A percentile compares a stretch with the other conserved stretches of the same genome.
These are phyloP conservation scores for Ricinus communis DNA, from an alignment of 345 rosid genomes.

Conservation along the genomic window DNA sequence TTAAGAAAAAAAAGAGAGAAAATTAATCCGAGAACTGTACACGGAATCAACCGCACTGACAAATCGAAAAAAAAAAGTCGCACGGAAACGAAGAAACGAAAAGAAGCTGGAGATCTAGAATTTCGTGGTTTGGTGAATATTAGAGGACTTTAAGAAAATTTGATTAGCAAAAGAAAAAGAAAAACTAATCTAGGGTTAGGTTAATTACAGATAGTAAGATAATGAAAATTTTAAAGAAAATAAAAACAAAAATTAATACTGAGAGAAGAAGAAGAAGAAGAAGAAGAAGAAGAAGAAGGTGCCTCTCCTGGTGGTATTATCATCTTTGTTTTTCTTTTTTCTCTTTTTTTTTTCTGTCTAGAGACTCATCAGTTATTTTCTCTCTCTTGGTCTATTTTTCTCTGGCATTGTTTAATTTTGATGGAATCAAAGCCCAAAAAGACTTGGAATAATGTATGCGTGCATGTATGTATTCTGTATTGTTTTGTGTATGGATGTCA, in stretches of 20 bases:
- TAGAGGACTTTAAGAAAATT: not conserved
- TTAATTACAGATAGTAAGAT: conserved; percentile 17
- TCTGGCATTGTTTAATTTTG: conserved; percentile 8
- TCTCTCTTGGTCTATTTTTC: not conserved
- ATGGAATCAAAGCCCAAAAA: conserved; percentile 19
- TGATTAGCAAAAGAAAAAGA: not conserved
- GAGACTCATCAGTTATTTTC: not conserved
- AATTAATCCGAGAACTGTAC: not conserved
- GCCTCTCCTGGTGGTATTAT: conserved; percentile 4
- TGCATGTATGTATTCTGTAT: not conserved
- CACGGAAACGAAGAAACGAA: not conserved
- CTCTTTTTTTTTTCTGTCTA: not conserved
- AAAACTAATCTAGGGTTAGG: conserved; percentile 15
- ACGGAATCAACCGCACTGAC: conserved; percentile 34
- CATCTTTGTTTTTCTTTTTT: not conserved
- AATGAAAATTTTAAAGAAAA: not conserved
- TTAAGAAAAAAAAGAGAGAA: not conserved
- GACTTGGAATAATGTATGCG: too few species aligned
- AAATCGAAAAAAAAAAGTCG: conserved; percentile 18
- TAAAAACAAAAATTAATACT: not conserved
- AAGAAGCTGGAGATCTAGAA: conserved; percentile 22
- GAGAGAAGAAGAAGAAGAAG: not conserved
- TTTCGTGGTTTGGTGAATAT: not conserved
- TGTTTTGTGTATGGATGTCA: not conserved
- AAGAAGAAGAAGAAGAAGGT: not conserved